phyloP scores from a whole-genome alignment of 371 early-diverging fungal genomes.

The Lichtheimia hyalospora region DNA sequence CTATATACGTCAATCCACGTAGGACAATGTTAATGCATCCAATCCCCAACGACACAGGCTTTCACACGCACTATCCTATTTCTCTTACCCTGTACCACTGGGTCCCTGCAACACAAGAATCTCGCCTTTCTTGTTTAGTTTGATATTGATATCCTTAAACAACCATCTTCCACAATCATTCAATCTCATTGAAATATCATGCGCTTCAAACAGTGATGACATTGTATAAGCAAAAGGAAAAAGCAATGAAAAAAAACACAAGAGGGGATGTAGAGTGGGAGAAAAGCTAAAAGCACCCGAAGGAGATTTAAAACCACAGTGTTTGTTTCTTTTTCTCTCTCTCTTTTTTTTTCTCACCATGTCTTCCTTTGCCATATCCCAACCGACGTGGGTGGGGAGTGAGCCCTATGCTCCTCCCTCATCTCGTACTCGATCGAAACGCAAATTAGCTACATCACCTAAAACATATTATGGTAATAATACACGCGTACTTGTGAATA shows the following conservation, averaged over 20 bases:
- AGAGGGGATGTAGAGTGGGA: background rate
- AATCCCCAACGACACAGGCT: background rate
- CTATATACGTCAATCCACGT: constrained; percentile 28
- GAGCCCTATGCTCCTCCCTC: too few species aligned
- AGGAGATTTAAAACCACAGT: background rate
- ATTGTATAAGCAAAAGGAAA: constrained; percentile 10
- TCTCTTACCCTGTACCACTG: constrained; percentile 69
- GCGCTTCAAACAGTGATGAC: constrained; percentile 26
- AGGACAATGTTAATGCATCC: background rate
- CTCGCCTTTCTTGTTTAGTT: constrained; percentile 50
- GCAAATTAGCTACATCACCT: too few species aligned
- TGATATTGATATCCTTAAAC: constrained; percentile 61
- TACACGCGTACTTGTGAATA: too few species aligned
- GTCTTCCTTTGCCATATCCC: too few species aligned
- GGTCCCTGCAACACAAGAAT: constrained; percentile 71
- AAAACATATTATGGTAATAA: too few species aligned
- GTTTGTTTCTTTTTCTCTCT: too few species aligned
- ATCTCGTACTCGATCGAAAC: too few species aligned
- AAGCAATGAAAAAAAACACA: background rate
- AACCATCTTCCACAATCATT: constrained; percentile 50
- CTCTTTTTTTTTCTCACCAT: too few species aligned
- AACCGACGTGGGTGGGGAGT: too few species aligned
- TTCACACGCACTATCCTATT: background rate
- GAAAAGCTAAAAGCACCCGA: background rate
- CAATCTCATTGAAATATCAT: constrained; percentile 36